Base-by-base conservation (phyloP, 2,329 filamentous ascomycete genomes). In the Stylonectria norvegica region DNA sequence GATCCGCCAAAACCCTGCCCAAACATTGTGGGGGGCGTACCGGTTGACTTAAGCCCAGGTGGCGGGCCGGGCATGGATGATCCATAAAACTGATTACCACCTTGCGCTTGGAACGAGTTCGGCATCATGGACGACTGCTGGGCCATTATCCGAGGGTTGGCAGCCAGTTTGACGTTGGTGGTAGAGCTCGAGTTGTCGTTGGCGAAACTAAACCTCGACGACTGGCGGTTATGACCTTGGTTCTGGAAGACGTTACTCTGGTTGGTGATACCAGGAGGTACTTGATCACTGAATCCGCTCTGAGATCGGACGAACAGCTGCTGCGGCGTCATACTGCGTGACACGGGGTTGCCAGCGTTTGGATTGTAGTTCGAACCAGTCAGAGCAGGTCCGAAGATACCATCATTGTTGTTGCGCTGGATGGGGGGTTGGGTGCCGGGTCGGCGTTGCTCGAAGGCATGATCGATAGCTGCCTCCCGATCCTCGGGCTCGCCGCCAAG, bases 1-100 rank as follows among this genome's bases (percentile, higher is more conserved):
- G 77, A 72, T 47, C 78, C 84, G 31, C 86, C 86, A 61, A 95
- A 96, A 34, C 85, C 85, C 64, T 96, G 89, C 20, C 88, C 86
- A 65, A 96, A 97, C 79, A 96, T 93, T 55, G 87, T 89, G 12
- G 93, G 91, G 42, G 93, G 91, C 14, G 91, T 97, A 29, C 89
- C 89, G 3, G 90, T 90, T 16, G 91, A 94, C 69, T 98, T 98
- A 19, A 98, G 74, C 8, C 93, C 93, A 1, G 93, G 94, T 44
- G 93, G 93, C 19, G 94, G 93, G 4, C 90, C 91, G 57, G 94
- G 89, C 58, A 96, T 89, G 8, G 87, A 87, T 38, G 81, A 83
- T 34, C 83, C 79, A 63, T 93, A 96, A 61, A 89, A 93, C 48
- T 87, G 86, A 49, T 75, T 79, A 50, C 75, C 65, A 63, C 79